Conservation (phyloP, 148 eudicot genomes). For the Vaccinium corymbosum region DNA sequence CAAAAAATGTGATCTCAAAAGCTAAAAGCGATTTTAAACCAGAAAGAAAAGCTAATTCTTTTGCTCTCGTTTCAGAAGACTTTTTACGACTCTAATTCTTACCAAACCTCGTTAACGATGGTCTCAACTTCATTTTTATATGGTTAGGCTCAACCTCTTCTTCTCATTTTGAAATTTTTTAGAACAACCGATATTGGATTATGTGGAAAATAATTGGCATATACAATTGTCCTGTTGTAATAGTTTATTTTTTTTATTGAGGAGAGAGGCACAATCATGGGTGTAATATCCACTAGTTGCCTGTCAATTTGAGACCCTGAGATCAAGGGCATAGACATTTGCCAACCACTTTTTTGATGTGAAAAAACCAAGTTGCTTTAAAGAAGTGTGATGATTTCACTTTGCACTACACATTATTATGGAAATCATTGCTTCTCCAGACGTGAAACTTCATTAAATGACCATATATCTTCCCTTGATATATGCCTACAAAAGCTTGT, state of each 20-base stretch:
- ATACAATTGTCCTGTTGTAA: not conserved
- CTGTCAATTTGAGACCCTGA: constrained; percentile 10
- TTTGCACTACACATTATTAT: not conserved
- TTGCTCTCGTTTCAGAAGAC: not conserved
- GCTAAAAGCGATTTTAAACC: not conserved
- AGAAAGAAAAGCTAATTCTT: not conserved
- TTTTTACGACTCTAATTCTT: not conserved
- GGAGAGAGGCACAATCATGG: not conserved
- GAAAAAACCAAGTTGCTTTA: not conserved
- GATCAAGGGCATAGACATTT: constrained; percentile 7
- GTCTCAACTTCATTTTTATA: not conserved
- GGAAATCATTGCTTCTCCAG: not conserved
- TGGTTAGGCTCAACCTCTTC: no score
- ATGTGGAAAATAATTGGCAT: not conserved
- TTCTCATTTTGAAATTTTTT: not conserved
- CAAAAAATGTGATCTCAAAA: not conserved
- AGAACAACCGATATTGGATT: not conserved
- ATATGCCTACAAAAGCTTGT: not conserved
- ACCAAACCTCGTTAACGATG: not conserved
- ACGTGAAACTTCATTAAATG: not conserved
- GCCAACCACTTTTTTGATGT: not conserved
- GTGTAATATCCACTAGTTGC: not conserved
- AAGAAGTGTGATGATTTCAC: not conserved
- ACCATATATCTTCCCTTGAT: not conserved
- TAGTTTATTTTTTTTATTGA: not conserved